Base-by-base conservation (phyloP, 2,329 filamentous ascomycete species). In the Fusarium tuaranense region DNA sequence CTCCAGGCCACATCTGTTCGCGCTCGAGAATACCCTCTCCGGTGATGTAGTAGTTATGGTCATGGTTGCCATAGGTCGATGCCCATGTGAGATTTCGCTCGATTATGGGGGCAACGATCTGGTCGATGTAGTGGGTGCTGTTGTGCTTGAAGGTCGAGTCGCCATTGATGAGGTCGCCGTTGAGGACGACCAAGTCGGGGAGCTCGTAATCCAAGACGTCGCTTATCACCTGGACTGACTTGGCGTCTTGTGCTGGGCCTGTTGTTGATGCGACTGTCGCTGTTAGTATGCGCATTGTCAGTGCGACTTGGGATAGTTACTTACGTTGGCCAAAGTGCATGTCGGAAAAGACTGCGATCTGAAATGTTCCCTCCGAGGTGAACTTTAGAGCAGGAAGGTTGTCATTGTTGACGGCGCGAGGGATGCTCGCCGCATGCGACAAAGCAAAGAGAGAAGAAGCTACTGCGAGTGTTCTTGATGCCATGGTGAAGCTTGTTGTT, bases 1-100 rank as follows among this genome's bases (percentile, higher is more conserved):
- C 78, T 60, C 86, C 84, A 3, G 78, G 77, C 78, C 81, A 86
- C 5, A 63, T 70, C 2, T 78, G 78, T 76, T 88, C 86, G 4
- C 85, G 83, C n/a, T 73, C 80, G 4, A 87, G 79, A n/a, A 88
- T 85, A 4, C 77, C 71, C 34, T 79, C 76, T 20, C 86, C 86
- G 0, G 87, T 88, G 10, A 92, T 81, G 71, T 92, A 92, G 78
- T 84, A 88, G 39, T 89, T 82, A 57, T 87, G 87, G 73, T 94
- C 92, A 75, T 94, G 92, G 67, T 94, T 94, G 0, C 92, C 92
- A 71, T 94, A 94, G 0, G 91, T 91, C 1, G 90, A 91, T 2
- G 91, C 92, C 89, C 91, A 94, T 0, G 86, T 85, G 0, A 92
- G 78, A 9, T 84, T 84, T 18, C 88, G 86, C 5, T 87, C 73